A percentile compares a stretch with the other conserved stretches of the same genome.
Evolutionary conservation across 192 early-diverging fungal species (phyloP).

Genomic region (Chytriomyces confervae): DNA sequence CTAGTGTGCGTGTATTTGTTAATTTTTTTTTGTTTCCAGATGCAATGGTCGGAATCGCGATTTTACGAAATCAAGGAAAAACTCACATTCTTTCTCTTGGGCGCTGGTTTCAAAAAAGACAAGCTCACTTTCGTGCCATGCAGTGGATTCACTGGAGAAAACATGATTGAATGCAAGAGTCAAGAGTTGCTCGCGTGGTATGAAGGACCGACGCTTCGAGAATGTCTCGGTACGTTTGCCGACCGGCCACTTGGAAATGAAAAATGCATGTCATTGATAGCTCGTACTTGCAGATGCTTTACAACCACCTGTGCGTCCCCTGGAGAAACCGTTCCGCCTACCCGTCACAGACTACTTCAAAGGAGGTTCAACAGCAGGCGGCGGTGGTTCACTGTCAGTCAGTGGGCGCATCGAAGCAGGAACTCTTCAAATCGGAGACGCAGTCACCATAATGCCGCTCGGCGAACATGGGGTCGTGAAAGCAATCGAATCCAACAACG

Average conservation of each 20-base stretch:
- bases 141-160: slow-evolving; percentile 90
- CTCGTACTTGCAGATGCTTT: slow-evolving; percentile 67
- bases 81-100: slow-evolving; percentile 72
- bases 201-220: slow-evolving; percentile 75
- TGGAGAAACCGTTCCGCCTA: slow-evolving; percentile 86
- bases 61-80: slow-evolving; percentile 78
- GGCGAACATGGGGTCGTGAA: slow-evolving; percentile 77
- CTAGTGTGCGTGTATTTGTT: slow-evolving; percentile 21
- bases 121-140: slow-evolving; percentile 85
- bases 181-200: slow-evolving; percentile 73
- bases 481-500: slow-evolving; percentile 76
- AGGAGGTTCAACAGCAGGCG: slow-evolving; percentile 70
- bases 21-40: slow-evolving; percentile 43
- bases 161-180: slow-evolving; percentile 64
- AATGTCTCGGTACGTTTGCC: slow-evolving; percentile 64
- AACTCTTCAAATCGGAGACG: slow-evolving; percentile 85
- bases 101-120: slow-evolving; percentile 80
- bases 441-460: slow-evolving; percentile 81
- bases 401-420: slow-evolving; percentile 89
- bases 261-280: slow-evolving; percentile 6
- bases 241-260: not conserved
- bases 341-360: slow-evolving; percentile 90
- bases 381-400: slow-evolving; percentile 72
- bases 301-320: slow-evolving; percentile 71
- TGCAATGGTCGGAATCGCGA: slow-evolving; percentile 80